Evolutionary conservation across 208 protist species (phyloP).

Genomic region (Leishmania braziliensis): DNA sequence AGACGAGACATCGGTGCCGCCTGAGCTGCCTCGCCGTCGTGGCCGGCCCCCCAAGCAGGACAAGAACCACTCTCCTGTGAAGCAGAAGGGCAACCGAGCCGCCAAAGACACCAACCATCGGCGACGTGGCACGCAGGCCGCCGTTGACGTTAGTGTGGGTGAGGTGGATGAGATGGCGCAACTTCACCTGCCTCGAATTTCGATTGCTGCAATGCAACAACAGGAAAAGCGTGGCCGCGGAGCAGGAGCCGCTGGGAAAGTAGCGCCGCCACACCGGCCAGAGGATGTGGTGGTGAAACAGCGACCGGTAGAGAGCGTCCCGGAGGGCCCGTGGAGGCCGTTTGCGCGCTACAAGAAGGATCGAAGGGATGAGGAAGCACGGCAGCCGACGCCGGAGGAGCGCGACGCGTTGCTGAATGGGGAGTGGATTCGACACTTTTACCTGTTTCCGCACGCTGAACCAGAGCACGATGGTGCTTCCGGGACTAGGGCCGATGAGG

Average conservation of each 20-base stretch:
- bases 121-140: conserved; percentile 2
- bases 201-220: conserved; percentile 46
- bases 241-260: background rate
- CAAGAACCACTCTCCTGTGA: background rate
- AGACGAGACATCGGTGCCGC: background rate
- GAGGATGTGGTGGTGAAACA: conserved; percentile 30
- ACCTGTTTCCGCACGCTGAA: conserved; percentile 56
- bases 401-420: conserved; percentile 68
- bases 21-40: conserved; percentile 1
- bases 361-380: conserved; percentile 25
- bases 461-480: background rate
- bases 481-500: conserved; percentile 1
- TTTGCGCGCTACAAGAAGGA: conserved; percentile 67
- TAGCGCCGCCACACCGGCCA: conserved; percentile 3
- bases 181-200: conserved; percentile 33
- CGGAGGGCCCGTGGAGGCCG: conserved; percentile 75
- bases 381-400: conserved; percentile 80
- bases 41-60: conserved; percentile 14
- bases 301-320: conserved; percentile 41
- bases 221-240: conserved; percentile 3
- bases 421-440: conserved; percentile 88
- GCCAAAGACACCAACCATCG: conserved; percentile 5
- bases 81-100: conserved; percentile 1
- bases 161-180: conserved; percentile 24
- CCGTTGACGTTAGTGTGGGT: background rate